phyloP scores from a whole-genome alignment of 441 rosid genomes.

The Melianthus villosus region DNA sequence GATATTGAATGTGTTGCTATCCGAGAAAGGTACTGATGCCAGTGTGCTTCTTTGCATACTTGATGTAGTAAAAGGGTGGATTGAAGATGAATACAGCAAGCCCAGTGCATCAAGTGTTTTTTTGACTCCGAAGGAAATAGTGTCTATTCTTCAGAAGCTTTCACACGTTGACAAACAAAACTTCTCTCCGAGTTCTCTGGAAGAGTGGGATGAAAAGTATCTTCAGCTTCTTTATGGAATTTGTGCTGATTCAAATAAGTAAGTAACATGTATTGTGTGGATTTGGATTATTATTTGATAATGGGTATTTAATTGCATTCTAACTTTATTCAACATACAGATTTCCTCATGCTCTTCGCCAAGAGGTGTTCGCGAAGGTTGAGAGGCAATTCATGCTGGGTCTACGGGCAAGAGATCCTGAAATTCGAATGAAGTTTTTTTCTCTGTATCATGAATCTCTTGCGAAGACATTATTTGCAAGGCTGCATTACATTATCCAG shows the following conservation, averaged over 20 bases:
- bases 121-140: slow-evolving; percentile 61
- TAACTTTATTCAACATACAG: slow-evolving; percentile 31
- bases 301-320: slow-evolving; percentile 4
- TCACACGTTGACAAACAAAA: slow-evolving; percentile 85
- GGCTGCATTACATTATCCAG: slow-evolving; percentile 79
- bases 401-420: slow-evolving; percentile 90
- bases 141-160: slow-evolving; percentile 78
- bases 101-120: slow-evolving; percentile 37
- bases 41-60: slow-evolving; percentile 78
- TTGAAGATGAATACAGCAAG: slow-evolving; percentile 58
- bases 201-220: slow-evolving; percentile 88
- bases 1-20: slow-evolving; percentile 57
- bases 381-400: slow-evolving; percentile 97
- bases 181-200: slow-evolving; percentile 44
- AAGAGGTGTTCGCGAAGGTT: slow-evolving; percentile 88
- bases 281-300: slow-evolving; percentile 8
- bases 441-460: slow-evolving; percentile 75
- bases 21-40: slow-evolving; percentile 84
- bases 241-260: slow-evolving; percentile 80
- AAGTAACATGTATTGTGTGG: slow-evolving; percentile 12
- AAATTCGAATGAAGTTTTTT: slow-evolving; percentile 72
- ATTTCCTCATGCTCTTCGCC: slow-evolving; percentile 45
- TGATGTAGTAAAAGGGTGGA: slow-evolving; percentile 76
- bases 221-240: slow-evolving; percentile 86
- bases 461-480: slow-evolving; percentile 51